Evolutionary conservation across 2,329 filamentous ascomycete genomes (phyloP), one percentile per base, ranked within the genome.

Genomic region (Penicillium sp.): DNA sequence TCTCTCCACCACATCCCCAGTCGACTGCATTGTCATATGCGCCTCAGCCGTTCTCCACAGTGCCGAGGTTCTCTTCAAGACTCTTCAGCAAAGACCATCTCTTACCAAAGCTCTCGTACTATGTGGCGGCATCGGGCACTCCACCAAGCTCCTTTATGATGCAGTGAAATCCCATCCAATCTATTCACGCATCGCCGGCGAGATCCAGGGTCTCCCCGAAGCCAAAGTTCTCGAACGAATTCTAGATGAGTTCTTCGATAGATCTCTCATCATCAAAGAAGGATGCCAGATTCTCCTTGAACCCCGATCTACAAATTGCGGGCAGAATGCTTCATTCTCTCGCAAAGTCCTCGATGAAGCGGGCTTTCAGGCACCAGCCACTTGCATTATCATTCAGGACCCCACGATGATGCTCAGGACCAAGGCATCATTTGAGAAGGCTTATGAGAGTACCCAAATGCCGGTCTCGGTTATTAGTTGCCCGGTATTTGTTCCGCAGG

Each of bases 81-180:
- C 63, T 5, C 64, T 78, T 4, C 56, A 72, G 59, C 31, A 51
- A 10, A 63, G 60, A 5, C 71, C 75, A 2, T 31, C 54, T 5
- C 54, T 75, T 7, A 68, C 74, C 3, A 71, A 68, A 52, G 71
- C 65, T 2, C 56, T 80, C 3, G 72, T 80, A 1, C 65, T 79
- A 0, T 78, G 76, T 45, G 78, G 78, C 19, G 78, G 78, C 9
- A 75, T 78, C 23, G 78, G 78, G 3, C 78, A 81, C 60, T 79
- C 76, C 1, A 81, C 78, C 5, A 56, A 68, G 13, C 70, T 73
- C 16, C 68, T 81, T 5, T 79, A 79, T 58, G 69, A 75, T 4
- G 74, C 77, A 4, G 68, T 80, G 1, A 66, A 65, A 7, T 57
- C 58, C 2, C 70, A 76, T 58, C 62, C 67, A 4, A 39, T 48